A percentile compares a stretch with the other conserved stretches of the same genome.
These are phyloP conservation scores for Xylaria digitata DNA, from an alignment of 2,329 filamentous ascomycete genomes.

Conservation along the genomic window DNA sequence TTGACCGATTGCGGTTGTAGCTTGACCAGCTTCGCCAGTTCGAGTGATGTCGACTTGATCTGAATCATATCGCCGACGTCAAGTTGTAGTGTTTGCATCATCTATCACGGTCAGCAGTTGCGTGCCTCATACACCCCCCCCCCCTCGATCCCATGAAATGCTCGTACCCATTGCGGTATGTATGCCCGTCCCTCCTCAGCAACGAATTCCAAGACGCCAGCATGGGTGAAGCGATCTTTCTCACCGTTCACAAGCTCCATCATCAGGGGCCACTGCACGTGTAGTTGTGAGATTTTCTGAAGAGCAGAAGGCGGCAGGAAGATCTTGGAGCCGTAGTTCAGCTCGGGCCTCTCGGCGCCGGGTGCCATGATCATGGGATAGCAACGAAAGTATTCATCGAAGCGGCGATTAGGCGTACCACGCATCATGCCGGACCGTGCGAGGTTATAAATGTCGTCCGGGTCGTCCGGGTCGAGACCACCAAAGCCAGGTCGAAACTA, in stretches of 20 bases:
- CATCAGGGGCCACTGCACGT: conserved; percentile 97
- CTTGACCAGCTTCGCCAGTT: conserved; percentile 92
- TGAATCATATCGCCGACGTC: conserved; percentile 95
- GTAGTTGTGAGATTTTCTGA: conserved; percentile 94
- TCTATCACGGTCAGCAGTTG: conserved; percentile 61
- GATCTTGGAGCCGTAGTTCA: conserved; percentile 98
- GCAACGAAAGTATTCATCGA: conserved; percentile 98
- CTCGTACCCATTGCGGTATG: conserved; percentile 87
- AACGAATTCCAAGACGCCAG: conserved; percentile 95
- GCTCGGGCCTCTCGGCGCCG: conserved; percentile 85
- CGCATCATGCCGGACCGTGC: conserved; percentile 57
- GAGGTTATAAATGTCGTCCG: conserved; percentile 63
- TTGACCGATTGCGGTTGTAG: conserved; percentile 92
- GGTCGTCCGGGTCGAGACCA: conserved; percentile 60
- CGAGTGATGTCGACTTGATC: conserved; percentile 92
- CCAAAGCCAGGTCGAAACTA: conserved; percentile 55
- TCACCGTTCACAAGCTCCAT: conserved; percentile 95
- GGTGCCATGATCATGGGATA: conserved; percentile 96
- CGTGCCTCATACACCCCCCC: neutral
- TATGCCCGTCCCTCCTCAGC: conserved; percentile 98
- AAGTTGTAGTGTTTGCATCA: conserved; percentile 91
- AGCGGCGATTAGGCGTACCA: conserved; percentile 73
- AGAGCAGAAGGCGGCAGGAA: conserved; percentile 96
- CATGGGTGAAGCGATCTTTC: conserved; percentile 83
- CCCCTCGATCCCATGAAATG: neutral